Base-by-base conservation (phyloP, 2,329 filamentous ascomycete species). In the Fusarium falciforme region DNA sequence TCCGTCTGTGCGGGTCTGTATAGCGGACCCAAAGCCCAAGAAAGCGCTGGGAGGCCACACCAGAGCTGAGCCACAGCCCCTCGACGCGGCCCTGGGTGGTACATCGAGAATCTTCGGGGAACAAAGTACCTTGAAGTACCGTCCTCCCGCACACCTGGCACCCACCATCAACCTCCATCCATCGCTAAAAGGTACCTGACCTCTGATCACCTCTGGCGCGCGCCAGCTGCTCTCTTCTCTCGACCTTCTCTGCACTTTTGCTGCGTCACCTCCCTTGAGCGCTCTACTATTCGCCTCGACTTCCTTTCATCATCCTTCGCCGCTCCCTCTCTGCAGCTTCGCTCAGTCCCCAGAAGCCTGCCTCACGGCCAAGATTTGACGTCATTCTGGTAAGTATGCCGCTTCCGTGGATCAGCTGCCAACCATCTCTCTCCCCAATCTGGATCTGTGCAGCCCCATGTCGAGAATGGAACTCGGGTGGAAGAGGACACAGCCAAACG, bases 61-160 rank as follows among this genome's bases (percentile, higher is more conserved):
- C 62, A 20, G 62, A 67, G 71, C 77, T 79, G 75, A 79, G 78
- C 77, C 77, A 80, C 79, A 66, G 52, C 57, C 57, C 36, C 67
- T 67, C 47, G 64, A 76, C 76, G 76, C 75, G 75, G 76, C 76
- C 71, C 44, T 38, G 61, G 42, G 52, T 61, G 64, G 64, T 64
- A 68, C 70, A 54, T 29, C 29, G 14, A 52, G 10, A 22, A 31
- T 36, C 33, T 29, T 35, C 33, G 61, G 64, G 61, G 59, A 66
- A 71, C 67, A 54, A 67, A 52, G 72, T 64, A 70, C 71, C 36
- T 20, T 31, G 60, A 67, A 73, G 72, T 74, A 67, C 52, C 59
- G 4, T 20, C 47, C 47, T n/a, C 47, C 35, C 35, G 8, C 33
- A 20, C 33, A 35, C 44, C 44, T 47, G 44, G 44, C 44, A 47